A percentile compares a stretch with the other conserved stretches of the same genome.
These are phyloP conservation scores for Mariannaea elegans DNA, from an alignment of 2,329 filamentous ascomycete species.

Conservation along the genomic window DNA sequence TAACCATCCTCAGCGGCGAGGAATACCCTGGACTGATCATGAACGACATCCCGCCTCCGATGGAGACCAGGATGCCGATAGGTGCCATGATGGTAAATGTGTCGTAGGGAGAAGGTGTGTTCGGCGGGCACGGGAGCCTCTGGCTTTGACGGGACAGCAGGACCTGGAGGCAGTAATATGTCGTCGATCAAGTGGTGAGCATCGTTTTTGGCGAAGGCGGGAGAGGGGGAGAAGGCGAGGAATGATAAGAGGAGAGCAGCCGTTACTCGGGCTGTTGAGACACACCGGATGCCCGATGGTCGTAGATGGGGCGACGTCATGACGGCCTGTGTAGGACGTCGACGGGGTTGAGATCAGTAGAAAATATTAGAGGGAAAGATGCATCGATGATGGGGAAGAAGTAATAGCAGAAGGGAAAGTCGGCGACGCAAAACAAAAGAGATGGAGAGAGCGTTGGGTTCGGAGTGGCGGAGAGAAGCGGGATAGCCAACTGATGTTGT, in stretches of 20 bases:
- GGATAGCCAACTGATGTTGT: conserved; percentile 41
- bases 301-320: conserved; percentile 34
- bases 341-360: conserved; percentile 15
- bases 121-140: conserved; percentile 60
- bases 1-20: conserved; percentile 68
- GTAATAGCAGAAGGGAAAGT: conserved; percentile 11
- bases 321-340: conserved; percentile 19
- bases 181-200: conserved; percentile 52
- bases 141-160: conserved; percentile 50
- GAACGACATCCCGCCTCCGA: conserved; percentile 74
- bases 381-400: neutral
- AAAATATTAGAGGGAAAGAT: neutral
- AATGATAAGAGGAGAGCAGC: conserved; percentile 72
- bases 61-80: conserved; percentile 81
- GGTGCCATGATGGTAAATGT: conserved; percentile 93
- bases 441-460: conserved; percentile 20
- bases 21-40: conserved; percentile 65
- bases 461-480: conserved; percentile 28
- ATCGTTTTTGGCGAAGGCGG: conserved; percentile 47
- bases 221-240: conserved; percentile 65
- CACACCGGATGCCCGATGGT: conserved; percentile 48
- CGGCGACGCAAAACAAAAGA: conserved; percentile 16
- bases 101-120: conserved; percentile 76
- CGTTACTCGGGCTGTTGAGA: conserved; percentile 70
- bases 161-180: conserved; percentile 52